A percentile compares a stretch with the other conserved stretches of the same genome.
Conservation (phyloP, 78 protist species). For the Cavenderia fasciculata region DNA sequence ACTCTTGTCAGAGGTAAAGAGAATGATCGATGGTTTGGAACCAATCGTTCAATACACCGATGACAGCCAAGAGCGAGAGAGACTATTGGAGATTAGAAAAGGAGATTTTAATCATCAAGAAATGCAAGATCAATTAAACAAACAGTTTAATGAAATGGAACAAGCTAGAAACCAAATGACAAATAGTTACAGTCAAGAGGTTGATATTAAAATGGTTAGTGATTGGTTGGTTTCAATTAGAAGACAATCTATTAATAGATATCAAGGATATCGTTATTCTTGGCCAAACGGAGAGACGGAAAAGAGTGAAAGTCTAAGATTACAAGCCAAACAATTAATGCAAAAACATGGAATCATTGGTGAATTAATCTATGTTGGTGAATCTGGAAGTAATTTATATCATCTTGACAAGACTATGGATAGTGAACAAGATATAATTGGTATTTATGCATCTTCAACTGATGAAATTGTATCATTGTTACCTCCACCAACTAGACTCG, state of each 20-base stretch:
- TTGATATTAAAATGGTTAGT: conserved; percentile 6
- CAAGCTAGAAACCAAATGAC: background rate
- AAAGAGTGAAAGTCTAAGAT: background rate
- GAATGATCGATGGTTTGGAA: background rate
- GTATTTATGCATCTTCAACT: conserved; percentile 51
- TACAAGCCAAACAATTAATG: background rate
- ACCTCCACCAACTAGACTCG: conserved; percentile 40
- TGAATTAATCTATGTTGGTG: conserved; percentile 16
- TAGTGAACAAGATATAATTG: conserved; percentile 1
- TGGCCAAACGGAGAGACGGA: background rate
- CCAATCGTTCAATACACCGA: background rate
- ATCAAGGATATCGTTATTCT: background rate
- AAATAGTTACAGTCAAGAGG: background rate
- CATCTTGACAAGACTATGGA: background rate
- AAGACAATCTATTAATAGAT: conserved; percentile 10
- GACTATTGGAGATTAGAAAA: conserved; percentile 1
- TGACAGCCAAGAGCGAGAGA: background rate
- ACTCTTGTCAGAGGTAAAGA: conserved; percentile 20
- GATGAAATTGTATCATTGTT: conserved; percentile 41
- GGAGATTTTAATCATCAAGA: background rate
- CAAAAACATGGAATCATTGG: conserved; percentile 8
- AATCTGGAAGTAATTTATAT: conserved; percentile 26
- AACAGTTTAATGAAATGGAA: background rate
- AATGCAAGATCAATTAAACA: background rate
- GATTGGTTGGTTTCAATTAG: conserved; percentile 7